These are phyloP conservation scores for Schizophyllum amplum DNA, from an alignment of 1,284 basidiomycete species.

Conservation along the genomic window DNA sequence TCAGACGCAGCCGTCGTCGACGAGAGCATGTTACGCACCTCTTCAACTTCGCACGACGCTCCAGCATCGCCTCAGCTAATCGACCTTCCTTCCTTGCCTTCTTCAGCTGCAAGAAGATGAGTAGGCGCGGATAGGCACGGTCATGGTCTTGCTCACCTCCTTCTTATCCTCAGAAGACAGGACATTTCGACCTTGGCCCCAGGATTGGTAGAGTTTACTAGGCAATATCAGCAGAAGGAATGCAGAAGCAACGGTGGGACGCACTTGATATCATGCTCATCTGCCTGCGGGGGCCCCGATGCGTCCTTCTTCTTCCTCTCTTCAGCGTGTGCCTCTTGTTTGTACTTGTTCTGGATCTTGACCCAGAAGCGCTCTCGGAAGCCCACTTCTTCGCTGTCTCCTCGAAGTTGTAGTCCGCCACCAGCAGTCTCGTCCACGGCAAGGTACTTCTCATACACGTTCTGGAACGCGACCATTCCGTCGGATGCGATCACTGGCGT, in stretches of 20 bases:
- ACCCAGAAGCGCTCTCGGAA: constrained; percentile 80
- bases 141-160: constrained; percentile 37
- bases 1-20: no score
- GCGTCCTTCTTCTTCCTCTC: constrained; percentile 54
- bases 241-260: constrained; percentile 20
- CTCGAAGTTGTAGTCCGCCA: constrained; percentile 67
- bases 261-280: constrained; percentile 67
- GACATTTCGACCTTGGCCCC: constrained; percentile 77
- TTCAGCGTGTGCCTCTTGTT: constrained; percentile 79
- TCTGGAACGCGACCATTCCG: constrained; percentile 79
- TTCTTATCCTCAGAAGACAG: constrained; percentile 66
- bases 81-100: constrained; percentile 82
- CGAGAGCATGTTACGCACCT: no score
- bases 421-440: constrained; percentile 78
- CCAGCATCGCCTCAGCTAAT: constrained; percentile 81
- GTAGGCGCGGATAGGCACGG: constrained; percentile 5
- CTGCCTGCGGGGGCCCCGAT: constrained; percentile 45
- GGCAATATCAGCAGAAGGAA: not conserved
- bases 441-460: constrained; percentile 79
- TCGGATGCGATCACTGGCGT: constrained; percentile 67
- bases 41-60: constrained; percentile 85
- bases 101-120: constrained; percentile 49
- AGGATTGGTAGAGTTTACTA: constrained; percentile 77
- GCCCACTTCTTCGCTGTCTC: constrained; percentile 76
- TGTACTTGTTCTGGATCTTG: constrained; percentile 87